Conservation (phyloP, 805 yeast genomes). For the Candida pini region DNA sequence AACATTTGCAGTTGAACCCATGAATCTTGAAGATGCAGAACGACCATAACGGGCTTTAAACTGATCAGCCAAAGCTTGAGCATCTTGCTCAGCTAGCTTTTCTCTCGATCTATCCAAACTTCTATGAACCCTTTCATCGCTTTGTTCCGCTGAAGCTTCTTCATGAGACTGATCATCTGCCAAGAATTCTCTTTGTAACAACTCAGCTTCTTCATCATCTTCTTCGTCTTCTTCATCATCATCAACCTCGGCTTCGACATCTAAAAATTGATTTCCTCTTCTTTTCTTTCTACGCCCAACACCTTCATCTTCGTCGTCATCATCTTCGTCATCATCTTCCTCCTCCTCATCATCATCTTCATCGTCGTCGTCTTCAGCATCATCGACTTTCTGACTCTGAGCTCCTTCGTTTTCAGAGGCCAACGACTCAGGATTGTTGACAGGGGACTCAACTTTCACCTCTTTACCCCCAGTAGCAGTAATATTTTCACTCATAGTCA, state of each 20-base stretch:
- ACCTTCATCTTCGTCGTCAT: slow-evolving; percentile 53
- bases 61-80: slow-evolving; percentile 87
- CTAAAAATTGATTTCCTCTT: slow-evolving; percentile 81
- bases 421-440: too few relatives aligned
- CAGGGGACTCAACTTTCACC: too few relatives aligned
- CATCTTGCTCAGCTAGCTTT: slow-evolving; percentile 87
- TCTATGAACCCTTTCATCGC: slow-evolving; percentile 74
- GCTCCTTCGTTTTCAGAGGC: slow-evolving; percentile 16
- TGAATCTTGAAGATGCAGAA: slow-evolving; percentile 69
- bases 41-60: slow-evolving; percentile 91
- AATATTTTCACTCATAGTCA: too few relatives aligned
- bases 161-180: slow-evolving; percentile 69
- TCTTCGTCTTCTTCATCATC: slow-evolving; percentile 93
- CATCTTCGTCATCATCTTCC: slow-evolving; percentile 37
- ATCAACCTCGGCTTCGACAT: slow-evolving; percentile 98
- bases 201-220: slow-evolving; percentile 93
- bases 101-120: slow-evolving; percentile 81
- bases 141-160: slow-evolving; percentile 40
- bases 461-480: too few relatives aligned
- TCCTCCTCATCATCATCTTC: slow-evolving; percentile 28
- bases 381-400: slow-evolving; percentile 17
- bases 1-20: slow-evolving; percentile 80
- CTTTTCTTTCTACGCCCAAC: slow-evolving; percentile 41
- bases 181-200: slow-evolving; percentile 76
- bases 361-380: slow-evolving; percentile 17